Evolutionary conservation across 1,284 basidiomycete genomes (phyloP), one percentile per base, ranked within the genome.

Genomic region (Termitomyces sp.): DNA sequence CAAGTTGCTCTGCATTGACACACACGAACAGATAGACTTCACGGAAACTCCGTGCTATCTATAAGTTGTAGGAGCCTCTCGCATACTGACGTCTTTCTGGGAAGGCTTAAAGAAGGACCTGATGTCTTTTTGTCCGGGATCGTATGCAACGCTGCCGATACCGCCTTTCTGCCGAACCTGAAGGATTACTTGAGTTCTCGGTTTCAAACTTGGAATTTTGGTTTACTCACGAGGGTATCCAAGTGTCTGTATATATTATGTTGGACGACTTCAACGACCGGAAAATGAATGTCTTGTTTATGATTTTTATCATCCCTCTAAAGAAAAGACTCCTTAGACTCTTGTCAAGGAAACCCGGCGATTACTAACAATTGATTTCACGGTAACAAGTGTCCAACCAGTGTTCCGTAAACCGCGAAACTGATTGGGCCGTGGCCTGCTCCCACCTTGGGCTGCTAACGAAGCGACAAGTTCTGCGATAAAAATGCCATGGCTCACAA

Each of bases 401-500:
- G 88, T 90, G 56, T 91, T 91, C 56, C 68, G 62, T 61, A 90
- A 69, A 10, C 84, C 83, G 51, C 70, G 70, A 57, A 78, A 80
- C 35, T 75, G 43, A 67, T 60, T 7, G 60, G 53, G 1, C 67
- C 66, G 16, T 50, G 48, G 5, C 33, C 49, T 57, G 13, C 47
- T 49, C n/a, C 67, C 65, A 54, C 75, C 71, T 57, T 66, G 72
- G 56, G 67, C 71, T 50, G 81, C 59, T 45, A 88, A 63, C 18
- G 75, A 76, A 19, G 72, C 69, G 10, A 87, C 64, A 18, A 86
- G 66, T 66, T 91, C 87, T 48, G 77, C 76, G 38, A 93, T 86
- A 65, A 84, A 86, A 38, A 91, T 67, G 0, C 91, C 90, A 65
- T 93, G 91, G 66, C 90, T 91, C 30, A 92, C 84, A 42, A 93